These are phyloP conservation scores for Saccharomyces pastorianus DNA, from an alignment of 1,139 yeast species.

Conservation along the genomic window DNA sequence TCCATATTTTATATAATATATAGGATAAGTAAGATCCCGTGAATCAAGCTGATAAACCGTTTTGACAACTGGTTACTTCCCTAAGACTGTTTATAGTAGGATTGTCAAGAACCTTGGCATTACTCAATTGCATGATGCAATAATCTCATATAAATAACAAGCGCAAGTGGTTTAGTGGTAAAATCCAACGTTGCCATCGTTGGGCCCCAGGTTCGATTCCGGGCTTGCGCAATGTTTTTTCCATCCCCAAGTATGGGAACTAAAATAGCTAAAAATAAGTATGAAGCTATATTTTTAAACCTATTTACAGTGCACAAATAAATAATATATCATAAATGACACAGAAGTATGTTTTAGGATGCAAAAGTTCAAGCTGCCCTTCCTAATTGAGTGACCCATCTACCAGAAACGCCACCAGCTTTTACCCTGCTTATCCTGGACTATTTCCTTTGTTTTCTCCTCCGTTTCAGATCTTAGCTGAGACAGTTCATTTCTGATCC, in stretches of 20 bases:
- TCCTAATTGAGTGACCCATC: not conserved
- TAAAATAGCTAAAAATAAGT: too few species aligned
- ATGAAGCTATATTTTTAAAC: not conserved
- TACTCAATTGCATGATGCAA: too few species aligned
- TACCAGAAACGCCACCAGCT: slow-evolving; percentile 29
- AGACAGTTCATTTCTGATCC: slow-evolving; percentile 34
- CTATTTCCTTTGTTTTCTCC: slow-evolving; percentile 34
- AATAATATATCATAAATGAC: not conserved
- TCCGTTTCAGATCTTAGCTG: slow-evolving; percentile 28
- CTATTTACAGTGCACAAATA: not conserved
- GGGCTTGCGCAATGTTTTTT: not conserved
- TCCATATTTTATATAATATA: too few species aligned
- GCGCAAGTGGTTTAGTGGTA: slow-evolving; percentile 1
- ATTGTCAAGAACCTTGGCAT: not conserved
- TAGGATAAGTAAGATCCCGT: too few species aligned
- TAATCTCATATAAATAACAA: not conserved
- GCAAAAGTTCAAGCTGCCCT: too few species aligned
- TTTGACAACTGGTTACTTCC: too few species aligned
- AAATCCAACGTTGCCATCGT: slow-evolving; percentile 1
- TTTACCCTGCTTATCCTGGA: slow-evolving; percentile 31
- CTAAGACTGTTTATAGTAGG: too few species aligned
- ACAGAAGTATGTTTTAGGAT: not conserved
- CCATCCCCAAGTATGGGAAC: too few species aligned
- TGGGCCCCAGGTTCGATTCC: slow-evolving; percentile 1
- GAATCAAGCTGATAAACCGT: too few species aligned